These are phyloP conservation scores for Rubus idaeus DNA, from an alignment of 306 rosid species.

Conservation along the genomic window DNA sequence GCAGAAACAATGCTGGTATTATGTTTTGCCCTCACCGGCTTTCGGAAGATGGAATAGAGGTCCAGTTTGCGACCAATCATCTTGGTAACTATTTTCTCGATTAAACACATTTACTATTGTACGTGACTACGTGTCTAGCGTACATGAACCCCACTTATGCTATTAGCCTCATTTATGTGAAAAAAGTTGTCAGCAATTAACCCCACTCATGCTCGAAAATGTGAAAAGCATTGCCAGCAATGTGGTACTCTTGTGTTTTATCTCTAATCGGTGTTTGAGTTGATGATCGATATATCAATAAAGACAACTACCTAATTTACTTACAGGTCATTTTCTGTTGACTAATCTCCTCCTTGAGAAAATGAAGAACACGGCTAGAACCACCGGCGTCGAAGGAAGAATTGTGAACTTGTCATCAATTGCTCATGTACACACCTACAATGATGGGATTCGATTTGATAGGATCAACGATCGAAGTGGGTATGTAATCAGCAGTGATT, in stretches of 20 bases:
- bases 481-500: constrained; percentile 33
- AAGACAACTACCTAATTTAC: neutral
- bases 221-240: neutral
- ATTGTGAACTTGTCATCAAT: constrained; percentile 83
- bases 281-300: too few relatives aligned
- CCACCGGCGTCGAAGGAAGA: constrained; percentile 83
- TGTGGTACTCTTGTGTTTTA: neutral
- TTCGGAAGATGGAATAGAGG: constrained; percentile 76
- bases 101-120: neutral
- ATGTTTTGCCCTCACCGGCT: constrained; percentile 88
- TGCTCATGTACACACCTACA: constrained; percentile 69
- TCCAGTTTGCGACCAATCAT: constrained; percentile 88
- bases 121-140: neutral
- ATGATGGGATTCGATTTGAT: constrained; percentile 60
- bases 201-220: neutral
- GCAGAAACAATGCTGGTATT: constrained; percentile 96
- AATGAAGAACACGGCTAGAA: constrained; percentile 74
- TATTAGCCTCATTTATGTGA: neutral
- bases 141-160: neutral
- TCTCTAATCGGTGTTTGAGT: too few relatives aligned
- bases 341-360: constrained; percentile 75
- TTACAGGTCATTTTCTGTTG: constrained; percentile 76
- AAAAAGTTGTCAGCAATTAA: neutral
- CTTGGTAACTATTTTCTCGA: constrained; percentile 44
- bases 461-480: constrained; percentile 56